A percentile compares a stretch with the other conserved stretches of the same genome.
phyloP scores from a whole-genome alignment of 1,284 basidiomycete genomes.

The Exobasidium rhododendri region DNA sequence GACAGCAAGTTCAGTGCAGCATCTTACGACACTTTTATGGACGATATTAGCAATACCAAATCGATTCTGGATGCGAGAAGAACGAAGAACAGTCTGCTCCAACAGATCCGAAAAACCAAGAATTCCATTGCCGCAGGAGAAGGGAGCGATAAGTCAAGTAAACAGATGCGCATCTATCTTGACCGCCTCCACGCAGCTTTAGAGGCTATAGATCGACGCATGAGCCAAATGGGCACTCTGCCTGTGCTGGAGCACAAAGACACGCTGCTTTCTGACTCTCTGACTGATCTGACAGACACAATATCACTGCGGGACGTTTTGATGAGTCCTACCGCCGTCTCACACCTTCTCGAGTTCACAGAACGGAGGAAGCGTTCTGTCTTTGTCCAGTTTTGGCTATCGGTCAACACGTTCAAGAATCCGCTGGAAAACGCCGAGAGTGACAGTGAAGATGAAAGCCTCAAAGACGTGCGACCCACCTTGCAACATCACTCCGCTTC shows the following conservation, averaged over 20 bases:
- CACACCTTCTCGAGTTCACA: constrained; percentile 97
- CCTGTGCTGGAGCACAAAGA: background rate
- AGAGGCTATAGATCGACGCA: constrained; percentile 77
- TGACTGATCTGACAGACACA: background rate
- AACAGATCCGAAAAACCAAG: constrained; percentile 40
- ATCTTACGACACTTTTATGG: constrained; percentile 31
- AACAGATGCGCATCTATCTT: constrained; percentile 64
- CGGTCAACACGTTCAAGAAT: constrained; percentile 94
- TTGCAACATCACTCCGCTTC: background rate
- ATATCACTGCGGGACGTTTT: constrained; percentile 63
- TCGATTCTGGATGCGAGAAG: constrained; percentile 33
- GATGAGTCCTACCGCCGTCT: constrained; percentile 79
- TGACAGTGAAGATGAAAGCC: constrained; percentile 23
- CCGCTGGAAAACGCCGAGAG: constrained; percentile 66
- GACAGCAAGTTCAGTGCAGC: constrained; percentile 7
- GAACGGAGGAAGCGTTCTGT: constrained; percentile 78
- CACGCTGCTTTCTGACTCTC: background rate
- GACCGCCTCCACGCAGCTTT: constrained; percentile 84
- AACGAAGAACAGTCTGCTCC: constrained; percentile 32
- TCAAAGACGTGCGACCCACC: constrained; percentile 56
- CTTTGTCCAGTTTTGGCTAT: constrained; percentile 93
- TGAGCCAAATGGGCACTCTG: constrained; percentile 66
- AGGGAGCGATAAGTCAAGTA: constrained; percentile 18
- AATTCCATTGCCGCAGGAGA: constrained; percentile 19
- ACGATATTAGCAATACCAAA: constrained; percentile 19